Percentiles rank a stretch among this genome's conserved stretches.
Conservation (phyloP, 495 filamentous ascomycete species). For the Darksidea phi region DNA sequence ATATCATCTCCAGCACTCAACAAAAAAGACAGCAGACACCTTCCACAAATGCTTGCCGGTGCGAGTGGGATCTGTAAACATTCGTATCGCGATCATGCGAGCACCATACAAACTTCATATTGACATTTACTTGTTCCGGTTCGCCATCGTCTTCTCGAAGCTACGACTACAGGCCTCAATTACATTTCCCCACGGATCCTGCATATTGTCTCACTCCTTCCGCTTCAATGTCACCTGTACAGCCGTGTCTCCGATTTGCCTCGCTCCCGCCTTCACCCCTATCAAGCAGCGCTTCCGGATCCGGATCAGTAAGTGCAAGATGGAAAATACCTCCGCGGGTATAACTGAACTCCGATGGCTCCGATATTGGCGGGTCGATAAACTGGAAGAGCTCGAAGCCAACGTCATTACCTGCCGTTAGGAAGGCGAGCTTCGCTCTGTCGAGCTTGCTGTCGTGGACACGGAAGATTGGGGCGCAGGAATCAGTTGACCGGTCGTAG, state of each 20-base stretch:
- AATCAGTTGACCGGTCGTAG: constrained; percentile 16
- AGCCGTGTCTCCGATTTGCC: constrained; percentile 31
- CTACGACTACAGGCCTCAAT: constrained; percentile 33
- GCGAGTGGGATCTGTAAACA: constrained; percentile 17
- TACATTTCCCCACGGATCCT: constrained; percentile 33
- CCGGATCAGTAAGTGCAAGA: constrained; percentile 32
- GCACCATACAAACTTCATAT: too few species aligned
- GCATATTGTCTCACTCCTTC: constrained; percentile 21
- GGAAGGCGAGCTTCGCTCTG: constrained; percentile 33
- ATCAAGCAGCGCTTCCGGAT: constrained; percentile 32
- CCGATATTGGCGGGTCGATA: constrained; percentile 31
- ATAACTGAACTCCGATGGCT: constrained; percentile 22
- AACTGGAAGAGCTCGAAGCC: constrained; percentile 38
- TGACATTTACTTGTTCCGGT: constrained; percentile 1
- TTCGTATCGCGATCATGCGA: too few species aligned
- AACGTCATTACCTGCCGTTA: constrained; percentile 34
- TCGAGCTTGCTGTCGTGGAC: constrained; percentile 29
- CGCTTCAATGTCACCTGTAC: constrained; percentile 11
- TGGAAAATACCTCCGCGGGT: constrained; percentile 34
- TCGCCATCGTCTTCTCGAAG: constrained; percentile 34
- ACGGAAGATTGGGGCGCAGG: constrained; percentile 28
- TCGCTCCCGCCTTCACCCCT: constrained; percentile 20
- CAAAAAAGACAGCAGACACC: neutral
- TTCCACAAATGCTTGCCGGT: constrained; percentile 1
- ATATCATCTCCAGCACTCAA: neutral